These are phyloP conservation scores for Chamaecyparis obtusa DNA, from an alignment of 75 land plant species.

Conservation along the genomic window DNA sequence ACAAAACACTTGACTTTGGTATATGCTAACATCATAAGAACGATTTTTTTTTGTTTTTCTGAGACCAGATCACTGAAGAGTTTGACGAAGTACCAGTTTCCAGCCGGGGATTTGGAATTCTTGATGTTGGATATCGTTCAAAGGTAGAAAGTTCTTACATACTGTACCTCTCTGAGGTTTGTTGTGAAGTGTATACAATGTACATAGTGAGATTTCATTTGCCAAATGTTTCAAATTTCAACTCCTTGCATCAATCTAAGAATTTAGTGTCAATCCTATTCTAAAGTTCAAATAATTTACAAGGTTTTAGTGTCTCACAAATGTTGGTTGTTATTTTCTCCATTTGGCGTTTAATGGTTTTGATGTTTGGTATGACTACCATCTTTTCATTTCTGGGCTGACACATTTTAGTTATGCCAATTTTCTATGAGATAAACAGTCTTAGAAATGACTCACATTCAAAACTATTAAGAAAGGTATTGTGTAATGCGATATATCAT, in stretches of 20 bases:
- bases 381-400: neutral
- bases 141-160: slow-evolving; percentile 50
- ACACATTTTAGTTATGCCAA: neutral
- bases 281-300: neutral
- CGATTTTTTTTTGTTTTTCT: neutral
- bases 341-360: neutral
- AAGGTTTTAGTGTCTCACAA: neutral
- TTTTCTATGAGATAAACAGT: neutral
- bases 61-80: slow-evolving; percentile 77
- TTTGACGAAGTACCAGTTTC: slow-evolving; percentile 93
- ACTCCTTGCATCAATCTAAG: neutral
- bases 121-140: slow-evolving; percentile 97
- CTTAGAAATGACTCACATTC: neutral
- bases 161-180: neutral
- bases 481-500: neutral
- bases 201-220: neutral
- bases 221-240: neutral
- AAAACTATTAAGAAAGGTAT: neutral
- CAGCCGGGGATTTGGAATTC: slow-evolving; percentile 94
- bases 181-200: neutral
- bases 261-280: neutral
- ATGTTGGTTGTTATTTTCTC: neutral
- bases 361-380: neutral
- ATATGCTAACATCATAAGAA: neutral
- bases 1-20: slow-evolving; percentile 2